Conservation (phyloP, 768 basidiomycete species). For the Lactarius akahatsu region DNA sequence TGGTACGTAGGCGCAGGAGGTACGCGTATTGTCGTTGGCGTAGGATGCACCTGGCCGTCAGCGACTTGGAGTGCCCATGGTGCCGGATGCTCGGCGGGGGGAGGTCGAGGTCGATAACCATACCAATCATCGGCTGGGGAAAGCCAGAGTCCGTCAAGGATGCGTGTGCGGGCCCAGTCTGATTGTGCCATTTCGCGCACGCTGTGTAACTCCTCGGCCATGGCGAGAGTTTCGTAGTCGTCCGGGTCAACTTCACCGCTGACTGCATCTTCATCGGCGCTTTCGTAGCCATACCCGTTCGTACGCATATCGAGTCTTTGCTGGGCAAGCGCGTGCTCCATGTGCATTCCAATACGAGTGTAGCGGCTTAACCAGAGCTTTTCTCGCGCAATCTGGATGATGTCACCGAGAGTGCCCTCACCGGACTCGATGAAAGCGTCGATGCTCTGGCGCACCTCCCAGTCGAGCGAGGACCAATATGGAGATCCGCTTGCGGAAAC, state of each 20-base stretch:
- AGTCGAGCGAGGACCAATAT: constrained; percentile 44
- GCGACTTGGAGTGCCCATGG: constrained; percentile 52
- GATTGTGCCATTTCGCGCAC: constrained; percentile 57
- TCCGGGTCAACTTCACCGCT: constrained; percentile 28
- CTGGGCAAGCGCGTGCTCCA: constrained; percentile 67
- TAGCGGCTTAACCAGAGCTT: constrained; percentile 65
- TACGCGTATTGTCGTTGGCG: constrained; percentile 45
- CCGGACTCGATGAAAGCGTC: constrained; percentile 73
- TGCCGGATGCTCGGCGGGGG: constrained; percentile 49
- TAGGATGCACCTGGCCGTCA: constrained; percentile 45
- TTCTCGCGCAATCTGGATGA: constrained; percentile 61
- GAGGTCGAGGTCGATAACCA: constrained; percentile 34
- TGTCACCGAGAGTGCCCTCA: constrained; percentile 64
- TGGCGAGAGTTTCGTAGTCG: constrained; percentile 35
- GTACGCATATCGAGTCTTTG: constrained; percentile 39
- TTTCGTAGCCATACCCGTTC: constrained; percentile 37
- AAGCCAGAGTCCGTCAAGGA: constrained; percentile 75
- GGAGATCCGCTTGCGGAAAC: constrained; percentile 49
- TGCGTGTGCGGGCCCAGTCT: constrained; percentile 69
- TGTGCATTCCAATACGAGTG: constrained; percentile 65
- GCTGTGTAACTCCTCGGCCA: constrained; percentile 48
- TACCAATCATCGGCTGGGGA: constrained; percentile 74
- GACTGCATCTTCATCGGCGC: constrained; percentile 32
- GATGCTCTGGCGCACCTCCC: constrained; percentile 66
- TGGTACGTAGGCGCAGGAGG: constrained; percentile 58